Evolutionary conservation across 164 flowering plant species (phyloP).

Genomic region (Umbellularia californica): DNA sequence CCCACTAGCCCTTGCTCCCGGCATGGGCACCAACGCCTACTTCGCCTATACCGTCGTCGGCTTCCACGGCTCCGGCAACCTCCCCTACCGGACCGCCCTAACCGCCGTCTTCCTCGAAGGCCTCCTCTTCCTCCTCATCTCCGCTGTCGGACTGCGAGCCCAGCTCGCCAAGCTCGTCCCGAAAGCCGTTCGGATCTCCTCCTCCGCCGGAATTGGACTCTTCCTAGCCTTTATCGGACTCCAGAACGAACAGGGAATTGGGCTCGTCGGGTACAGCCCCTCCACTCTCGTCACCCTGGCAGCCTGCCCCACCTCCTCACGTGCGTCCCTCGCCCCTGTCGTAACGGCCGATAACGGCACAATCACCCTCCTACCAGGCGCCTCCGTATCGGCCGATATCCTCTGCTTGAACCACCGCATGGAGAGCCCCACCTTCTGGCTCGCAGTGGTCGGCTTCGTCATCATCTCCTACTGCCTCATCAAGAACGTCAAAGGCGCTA

Average conservation of each 20-base stretch:
- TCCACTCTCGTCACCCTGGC: constrained; percentile 76
- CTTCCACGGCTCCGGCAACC: constrained; percentile 75
- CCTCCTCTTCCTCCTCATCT: constrained; percentile 55
- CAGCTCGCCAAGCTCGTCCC: constrained; percentile 77
- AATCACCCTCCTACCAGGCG: constrained; percentile 49
- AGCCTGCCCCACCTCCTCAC: constrained; percentile 60
- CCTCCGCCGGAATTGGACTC: constrained; percentile 86
- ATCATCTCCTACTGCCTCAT: constrained; percentile 69
- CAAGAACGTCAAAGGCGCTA: constrained; percentile 73
- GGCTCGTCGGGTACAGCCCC: constrained; percentile 64
- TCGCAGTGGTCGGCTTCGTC: constrained; percentile 71
- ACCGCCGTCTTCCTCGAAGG: constrained; percentile 83
- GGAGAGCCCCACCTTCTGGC: constrained; percentile 92
- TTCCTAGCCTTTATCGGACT: constrained; percentile 87
- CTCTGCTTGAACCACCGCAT: constrained; percentile 52
- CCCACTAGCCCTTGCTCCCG: constrained; percentile 82
- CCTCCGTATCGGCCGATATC: constrained; percentile 55
- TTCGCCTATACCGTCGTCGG: constrained; percentile 95
- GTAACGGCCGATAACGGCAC: constrained; percentile 53
- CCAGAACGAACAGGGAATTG: constrained; percentile 76
- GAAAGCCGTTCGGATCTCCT: constrained; percentile 71
- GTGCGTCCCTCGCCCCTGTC: constrained; percentile 65
- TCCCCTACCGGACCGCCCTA: constrained; percentile 56
- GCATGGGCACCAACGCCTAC: constrained; percentile 91
- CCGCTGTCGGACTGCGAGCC: constrained; percentile 73